Conservation (phyloP, 2,329 filamentous ascomycete species). For the Ascosphaera aggregata region DNA sequence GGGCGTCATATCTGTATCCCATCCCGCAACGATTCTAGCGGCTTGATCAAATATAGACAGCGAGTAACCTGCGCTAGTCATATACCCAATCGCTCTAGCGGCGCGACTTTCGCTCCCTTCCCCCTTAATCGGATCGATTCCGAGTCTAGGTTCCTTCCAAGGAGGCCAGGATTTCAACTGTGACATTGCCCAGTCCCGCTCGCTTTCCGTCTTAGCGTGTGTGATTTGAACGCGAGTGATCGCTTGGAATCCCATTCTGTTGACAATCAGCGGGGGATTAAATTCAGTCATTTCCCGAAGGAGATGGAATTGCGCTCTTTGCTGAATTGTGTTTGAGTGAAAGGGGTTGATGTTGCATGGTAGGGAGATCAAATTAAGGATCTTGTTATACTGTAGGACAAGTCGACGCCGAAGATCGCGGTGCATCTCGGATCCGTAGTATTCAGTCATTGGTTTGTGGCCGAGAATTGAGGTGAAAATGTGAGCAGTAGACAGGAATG, state of each 20-base stretch:
- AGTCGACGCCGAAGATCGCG: too few species aligned
- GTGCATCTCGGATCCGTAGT: too few species aligned
- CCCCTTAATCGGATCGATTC: slow-evolving; percentile 34
- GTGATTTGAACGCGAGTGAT: slow-evolving; percentile 32
- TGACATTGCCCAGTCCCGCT: slow-evolving; percentile 33
- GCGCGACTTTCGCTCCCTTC: slow-evolving; percentile 34
- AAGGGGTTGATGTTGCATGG: slow-evolving; percentile 27
- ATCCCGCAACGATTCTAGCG: slow-evolving; percentile 32
- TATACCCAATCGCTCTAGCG: slow-evolving; percentile 29
- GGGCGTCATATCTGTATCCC: slow-evolving; percentile 38
- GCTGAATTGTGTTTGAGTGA: slow-evolving; percentile 24
- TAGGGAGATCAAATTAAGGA: slow-evolving; percentile 25
- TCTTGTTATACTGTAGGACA: slow-evolving; percentile 24
- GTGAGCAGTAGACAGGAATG: slow-evolving; percentile 19
- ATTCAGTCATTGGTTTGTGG: slow-evolving; percentile 6
- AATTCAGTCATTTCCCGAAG: slow-evolving; percentile 32
- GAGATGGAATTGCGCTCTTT: slow-evolving; percentile 33
- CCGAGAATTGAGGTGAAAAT: slow-evolving; percentile 16
- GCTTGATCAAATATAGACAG: slow-evolving; percentile 27
- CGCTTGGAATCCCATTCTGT: slow-evolving; percentile 32
- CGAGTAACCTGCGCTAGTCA: slow-evolving; percentile 36
- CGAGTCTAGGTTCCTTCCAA: slow-evolving; percentile 38
- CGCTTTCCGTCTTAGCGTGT: slow-evolving; percentile 30
- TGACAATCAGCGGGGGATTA: slow-evolving; percentile 30
- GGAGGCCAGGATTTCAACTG: slow-evolving; percentile 41